A percentile compares a stretch with the other conserved stretches of the same genome.
Evolutionary conservation across 441 rosid species (phyloP).

Genomic region (Corymbia citriodora): DNA sequence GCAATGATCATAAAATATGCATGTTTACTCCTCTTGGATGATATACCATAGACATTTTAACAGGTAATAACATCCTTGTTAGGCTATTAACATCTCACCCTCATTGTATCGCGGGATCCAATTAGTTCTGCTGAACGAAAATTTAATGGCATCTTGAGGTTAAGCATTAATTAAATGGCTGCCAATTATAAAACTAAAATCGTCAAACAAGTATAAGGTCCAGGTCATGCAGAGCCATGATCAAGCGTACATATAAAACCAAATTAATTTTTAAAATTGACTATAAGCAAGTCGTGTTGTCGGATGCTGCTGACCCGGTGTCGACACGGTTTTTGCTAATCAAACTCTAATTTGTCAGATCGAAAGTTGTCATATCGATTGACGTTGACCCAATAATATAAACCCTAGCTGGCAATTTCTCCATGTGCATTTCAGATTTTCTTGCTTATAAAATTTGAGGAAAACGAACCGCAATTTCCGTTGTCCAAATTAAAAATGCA

Average conservation of each 20-base stretch:
- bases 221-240: too few relatives aligned
- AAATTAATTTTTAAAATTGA: background rate
- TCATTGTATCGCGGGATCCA: background rate
- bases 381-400: background rate
- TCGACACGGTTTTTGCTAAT: background rate
- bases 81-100: background rate
- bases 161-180: background rate
- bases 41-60: background rate
- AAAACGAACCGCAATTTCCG: background rate
- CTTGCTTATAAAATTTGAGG: background rate
- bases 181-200: background rate
- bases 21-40: background rate
- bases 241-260: background rate
- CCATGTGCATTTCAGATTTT: background rate
- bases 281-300: background rate
- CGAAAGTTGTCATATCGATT: background rate
- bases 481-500: background rate
- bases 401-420: background rate
- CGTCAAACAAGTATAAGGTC: too few relatives aligned
- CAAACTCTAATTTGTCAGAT: background rate
- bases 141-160: background rate
- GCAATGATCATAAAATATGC: background rate
- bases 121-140: background rate
- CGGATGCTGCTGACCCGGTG: rapidly evolving
- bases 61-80: background rate